Evolutionary conservation across 345 rosid genomes (phyloP).

Genomic region (Camelina hispida): DNA sequence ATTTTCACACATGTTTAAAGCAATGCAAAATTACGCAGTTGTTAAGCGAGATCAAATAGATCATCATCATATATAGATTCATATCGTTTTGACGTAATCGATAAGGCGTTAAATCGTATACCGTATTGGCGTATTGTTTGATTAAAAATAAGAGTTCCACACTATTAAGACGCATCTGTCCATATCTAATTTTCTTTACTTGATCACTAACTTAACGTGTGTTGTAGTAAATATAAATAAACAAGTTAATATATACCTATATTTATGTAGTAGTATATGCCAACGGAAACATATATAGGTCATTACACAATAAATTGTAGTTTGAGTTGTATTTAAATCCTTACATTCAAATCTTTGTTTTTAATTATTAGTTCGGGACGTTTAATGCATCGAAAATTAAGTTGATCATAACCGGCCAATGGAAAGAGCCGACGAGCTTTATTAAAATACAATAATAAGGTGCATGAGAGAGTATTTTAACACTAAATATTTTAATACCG

Average conservation of each 20-base stretch:
- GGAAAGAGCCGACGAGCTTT: conserved; percentile 38
- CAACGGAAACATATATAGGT: not conserved
- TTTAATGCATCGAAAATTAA: not conserved
- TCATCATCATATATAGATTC: not conserved
- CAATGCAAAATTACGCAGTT: not conserved
- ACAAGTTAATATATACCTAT: not conserved
- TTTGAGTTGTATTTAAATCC: not conserved
- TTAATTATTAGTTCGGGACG: not conserved
- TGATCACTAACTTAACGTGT: not conserved
- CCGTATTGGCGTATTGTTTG: too few relatives aligned
- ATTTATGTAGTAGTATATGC: not conserved
- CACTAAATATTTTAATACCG: conserved; percentile 37
- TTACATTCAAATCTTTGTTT: not conserved
- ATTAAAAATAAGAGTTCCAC: too few relatives aligned
- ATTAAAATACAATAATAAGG: conserved; percentile 16
- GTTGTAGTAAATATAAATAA: too few relatives aligned
- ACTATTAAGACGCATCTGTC: not conserved
- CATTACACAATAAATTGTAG: not conserved
- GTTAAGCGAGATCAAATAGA: not conserved
- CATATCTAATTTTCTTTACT: not conserved
- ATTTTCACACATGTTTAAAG: not conserved
- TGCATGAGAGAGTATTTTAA: conserved; percentile 41
- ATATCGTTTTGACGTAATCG: not conserved
- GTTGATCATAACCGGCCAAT: conserved; percentile 31
- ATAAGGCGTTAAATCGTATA: not conserved